Percentiles rank a stretch among this genome's conserved stretches.
phyloP scores from a whole-genome alignment of 352 stramenopile genomes.

The Globisporangium mamillatum region DNA sequence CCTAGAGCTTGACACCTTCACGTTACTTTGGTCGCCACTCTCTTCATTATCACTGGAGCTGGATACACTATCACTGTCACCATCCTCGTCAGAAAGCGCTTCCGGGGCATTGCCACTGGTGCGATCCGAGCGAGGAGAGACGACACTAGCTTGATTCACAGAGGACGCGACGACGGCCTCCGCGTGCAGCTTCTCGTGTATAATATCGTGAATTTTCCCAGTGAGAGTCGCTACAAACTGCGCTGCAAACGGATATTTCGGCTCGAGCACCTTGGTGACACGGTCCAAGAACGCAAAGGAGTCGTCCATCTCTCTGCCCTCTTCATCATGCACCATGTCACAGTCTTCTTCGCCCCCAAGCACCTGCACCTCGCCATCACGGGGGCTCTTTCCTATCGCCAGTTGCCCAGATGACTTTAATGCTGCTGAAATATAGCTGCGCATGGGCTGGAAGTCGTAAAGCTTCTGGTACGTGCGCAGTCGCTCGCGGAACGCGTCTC shows the following conservation, averaged over 20 bases:
- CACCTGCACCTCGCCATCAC: neutral
- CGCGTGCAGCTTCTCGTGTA: constrained; percentile 21
- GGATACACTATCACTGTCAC: neutral
- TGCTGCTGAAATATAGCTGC: neutral
- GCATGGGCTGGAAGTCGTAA: constrained; percentile 15
- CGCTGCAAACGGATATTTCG: constrained; percentile 15
- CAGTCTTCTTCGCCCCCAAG: neutral
- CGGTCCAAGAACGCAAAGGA: constrained; percentile 13
- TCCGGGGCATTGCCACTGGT: neutral
- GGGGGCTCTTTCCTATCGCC: neutral
- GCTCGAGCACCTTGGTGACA: constrained; percentile 2
- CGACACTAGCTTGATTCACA: neutral
- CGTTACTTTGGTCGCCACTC: no score
- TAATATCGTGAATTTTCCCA: constrained; percentile 11
- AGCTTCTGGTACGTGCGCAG: constrained; percentile 19
- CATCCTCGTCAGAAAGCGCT: neutral
- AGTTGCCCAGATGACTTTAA: neutral
- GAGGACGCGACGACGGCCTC: constrained; percentile 10
- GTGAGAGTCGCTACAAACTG: constrained; percentile 23
- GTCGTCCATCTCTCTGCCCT: constrained; percentile 14
- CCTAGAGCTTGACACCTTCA: neutral
- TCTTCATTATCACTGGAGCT: constrained; percentile 1
- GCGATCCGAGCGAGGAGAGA: neutral
- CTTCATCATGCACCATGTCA: neutral
- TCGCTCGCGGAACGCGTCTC: constrained; percentile 21